A percentile compares a stretch with the other conserved stretches of the same genome.
These are phyloP conservation scores for Tilletia walkeri DNA, from an alignment of 1,284 basidiomycete genomes.

Conservation along the genomic window DNA sequence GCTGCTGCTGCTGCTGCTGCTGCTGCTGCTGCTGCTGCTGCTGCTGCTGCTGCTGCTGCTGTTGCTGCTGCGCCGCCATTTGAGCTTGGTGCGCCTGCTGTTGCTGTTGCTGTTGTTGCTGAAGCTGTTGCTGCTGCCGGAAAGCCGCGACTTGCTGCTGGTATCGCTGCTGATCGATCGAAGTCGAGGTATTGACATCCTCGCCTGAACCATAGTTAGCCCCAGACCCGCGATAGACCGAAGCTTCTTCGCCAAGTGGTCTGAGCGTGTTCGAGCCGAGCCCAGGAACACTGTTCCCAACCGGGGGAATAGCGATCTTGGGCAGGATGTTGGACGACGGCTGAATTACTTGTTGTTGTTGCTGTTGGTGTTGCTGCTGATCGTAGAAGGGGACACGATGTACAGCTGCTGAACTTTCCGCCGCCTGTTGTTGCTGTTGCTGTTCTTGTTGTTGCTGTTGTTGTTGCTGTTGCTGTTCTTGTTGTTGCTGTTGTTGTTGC, in stretches of 20 bases:
- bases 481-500: conserved; percentile 6
- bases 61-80: conserved; percentile 4
- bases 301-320: conserved; percentile 10
- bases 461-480: conserved; percentile 23
- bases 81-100: background rate
- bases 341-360: background rate
- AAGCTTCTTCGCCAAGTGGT: background rate
- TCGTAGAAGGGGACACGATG: conserved; percentile 28
- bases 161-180: conserved; percentile 19
- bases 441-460: conserved; percentile 37
- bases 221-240: background rate
- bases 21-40: background rate
- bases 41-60: conserved; percentile 26
- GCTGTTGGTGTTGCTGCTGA: background rate
- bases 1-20: conserved; percentile 16
- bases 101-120: background rate
- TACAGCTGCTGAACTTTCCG: conserved; percentile 22
- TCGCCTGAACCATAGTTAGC: conserved; percentile 24
- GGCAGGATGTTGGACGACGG: conserved; percentile 6
- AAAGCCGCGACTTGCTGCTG: conserved; percentile 23
- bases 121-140: conserved; percentile 27
- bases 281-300: background rate
- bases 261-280: background rate
- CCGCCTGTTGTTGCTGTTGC: conserved; percentile 29
- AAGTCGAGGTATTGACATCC: background rate